Evolutionary conservation across 208 protist genomes (phyloP), one percentile per base, ranked within the genome.

Genomic region (Lotmaria passim): DNA sequence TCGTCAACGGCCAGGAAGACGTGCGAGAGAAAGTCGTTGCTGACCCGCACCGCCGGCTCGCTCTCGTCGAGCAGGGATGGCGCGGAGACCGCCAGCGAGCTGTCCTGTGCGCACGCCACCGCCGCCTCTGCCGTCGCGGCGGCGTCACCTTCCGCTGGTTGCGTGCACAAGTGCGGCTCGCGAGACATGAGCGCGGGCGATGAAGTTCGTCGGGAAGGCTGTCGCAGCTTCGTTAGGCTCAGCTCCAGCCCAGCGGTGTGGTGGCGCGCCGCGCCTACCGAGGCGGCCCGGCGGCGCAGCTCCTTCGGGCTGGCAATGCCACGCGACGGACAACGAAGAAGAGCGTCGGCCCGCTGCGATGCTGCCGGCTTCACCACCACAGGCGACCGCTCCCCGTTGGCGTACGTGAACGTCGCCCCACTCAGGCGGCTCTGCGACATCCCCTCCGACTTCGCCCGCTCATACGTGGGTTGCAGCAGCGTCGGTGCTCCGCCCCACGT

Each of bases 11-110:
- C 48, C 5, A 67, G 48, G 11, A 67, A 15, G 34, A 31, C 47
- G 36, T 51, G 21, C 10, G 61, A 55, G 2, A 67, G 30, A 34
- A 67, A 67, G 34, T 67, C 61, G 34, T 23, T 67, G 48, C 48
- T 44, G 14, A n/a, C 14, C 7, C 23, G n/a, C 11, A 24, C 11
- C 47, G 8, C 43, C 17, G 31, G 23, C 24, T 67, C 61, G 47
- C 24, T 53, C 34, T 4, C 34, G 23, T 7, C 8, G 41, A n/a
- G 26, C 41, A 36, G 34, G 23, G 34, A 44, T 36, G 61, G 34
- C 5, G 36, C 7, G 23, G 47, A n/a, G 1, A 33, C 61, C 3
- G 48, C 56, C 23, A 61, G 23, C 2, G 38, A 23, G 23, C 34
- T 38, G 21, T 39, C n/a, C 38, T 21, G 23, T 10, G 24, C 26